A percentile compares a stretch with the other conserved stretches of the same genome.
Conservation (phyloP, 2,329 filamentous ascomycete species). For the Colletotrichum tamarilloi region DNA sequence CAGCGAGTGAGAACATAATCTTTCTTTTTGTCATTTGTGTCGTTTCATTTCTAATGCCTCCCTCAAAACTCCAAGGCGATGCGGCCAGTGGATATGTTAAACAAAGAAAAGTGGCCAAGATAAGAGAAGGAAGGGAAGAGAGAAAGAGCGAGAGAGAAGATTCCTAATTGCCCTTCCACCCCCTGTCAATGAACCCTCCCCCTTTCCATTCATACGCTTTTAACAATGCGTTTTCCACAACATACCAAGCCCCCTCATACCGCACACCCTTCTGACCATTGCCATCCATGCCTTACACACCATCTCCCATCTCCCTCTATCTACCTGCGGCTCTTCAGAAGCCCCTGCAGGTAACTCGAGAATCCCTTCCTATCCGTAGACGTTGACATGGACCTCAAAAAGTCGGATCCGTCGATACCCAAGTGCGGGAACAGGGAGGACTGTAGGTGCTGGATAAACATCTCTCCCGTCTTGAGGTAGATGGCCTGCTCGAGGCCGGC, state of each 20-base stretch:
- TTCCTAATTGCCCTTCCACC: slow-evolving; percentile 9
- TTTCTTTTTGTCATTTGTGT: slow-evolving; percentile 35
- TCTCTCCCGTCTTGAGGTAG: slow-evolving; percentile 87
- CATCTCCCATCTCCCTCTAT: not conserved
- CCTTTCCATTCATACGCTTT: slow-evolving; percentile 29
- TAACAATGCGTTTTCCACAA: not conserved
- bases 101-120: slow-evolving; percentile 37
- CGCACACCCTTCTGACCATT: not conserved
- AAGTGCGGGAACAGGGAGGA: slow-evolving; percentile 72
- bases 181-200: slow-evolving; percentile 1
- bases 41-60: slow-evolving; percentile 36
- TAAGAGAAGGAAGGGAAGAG: not conserved
- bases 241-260: not conserved
- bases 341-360: slow-evolving; percentile 70
- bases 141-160: not conserved
- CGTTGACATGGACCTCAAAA: slow-evolving; percentile 68
- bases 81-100: slow-evolving; percentile 37
- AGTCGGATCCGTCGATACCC: slow-evolving; percentile 71
- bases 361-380: slow-evolving; percentile 71
- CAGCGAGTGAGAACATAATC: slow-evolving; percentile 10
- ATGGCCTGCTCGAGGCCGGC: slow-evolving; percentile 89
- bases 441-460: slow-evolving; percentile 79
- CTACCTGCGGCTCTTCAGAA: slow-evolving; percentile 59
- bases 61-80: slow-evolving; percentile 36
- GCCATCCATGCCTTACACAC: not conserved